Conservation (phyloP, 345 rosid species). For the Eucalyptus caleyi region DNA sequence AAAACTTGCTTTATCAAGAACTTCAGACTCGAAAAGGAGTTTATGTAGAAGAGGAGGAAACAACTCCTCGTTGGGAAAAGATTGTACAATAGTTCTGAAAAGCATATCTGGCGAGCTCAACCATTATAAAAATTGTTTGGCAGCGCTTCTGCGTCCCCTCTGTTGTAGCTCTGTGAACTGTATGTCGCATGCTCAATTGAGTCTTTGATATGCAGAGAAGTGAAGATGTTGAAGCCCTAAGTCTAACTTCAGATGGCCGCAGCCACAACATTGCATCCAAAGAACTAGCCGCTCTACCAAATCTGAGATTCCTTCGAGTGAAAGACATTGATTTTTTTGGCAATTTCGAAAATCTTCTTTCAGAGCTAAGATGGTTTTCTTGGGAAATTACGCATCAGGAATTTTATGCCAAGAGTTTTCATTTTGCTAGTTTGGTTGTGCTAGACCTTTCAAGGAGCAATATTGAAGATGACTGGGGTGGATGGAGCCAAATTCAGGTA, state of each 20-base stretch:
- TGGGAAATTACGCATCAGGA: background rate
- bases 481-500: background rate
- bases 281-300: background rate
- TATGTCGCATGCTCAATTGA: background rate
- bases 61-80: background rate
- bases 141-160: background rate
- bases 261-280: accelerated
- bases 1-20: background rate
- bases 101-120: background rate
- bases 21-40: background rate
- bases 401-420: background rate
- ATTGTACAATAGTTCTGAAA: background rate
- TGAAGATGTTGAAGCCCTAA: background rate
- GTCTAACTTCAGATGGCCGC: background rate
- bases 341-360: background rate
- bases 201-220: background rate
- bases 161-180: background rate
- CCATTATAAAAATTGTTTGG: background rate
- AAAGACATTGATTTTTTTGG: background rate
- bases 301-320: background rate
- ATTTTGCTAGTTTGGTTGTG: background rate
- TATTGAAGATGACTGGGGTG: background rate
- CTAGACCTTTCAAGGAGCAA: background rate
- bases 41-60: background rate
- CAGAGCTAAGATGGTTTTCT: background rate